phyloP scores from a whole-genome alignment of 2,329 filamentous ascomycete genomes.

The Neofusicoccum laricinum region DNA sequence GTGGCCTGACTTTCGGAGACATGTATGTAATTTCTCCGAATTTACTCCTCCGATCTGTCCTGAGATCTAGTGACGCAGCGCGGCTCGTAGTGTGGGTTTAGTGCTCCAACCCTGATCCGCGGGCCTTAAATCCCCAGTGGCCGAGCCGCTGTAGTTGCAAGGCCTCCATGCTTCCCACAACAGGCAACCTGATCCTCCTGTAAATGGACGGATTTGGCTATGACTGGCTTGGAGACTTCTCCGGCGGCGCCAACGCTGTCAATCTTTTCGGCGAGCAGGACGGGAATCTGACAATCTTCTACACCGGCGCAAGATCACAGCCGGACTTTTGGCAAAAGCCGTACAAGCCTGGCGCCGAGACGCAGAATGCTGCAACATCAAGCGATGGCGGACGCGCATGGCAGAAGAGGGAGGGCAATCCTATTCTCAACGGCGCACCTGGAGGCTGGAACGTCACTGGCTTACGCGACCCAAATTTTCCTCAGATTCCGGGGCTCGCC shows the following conservation, averaged over 20 bases:
- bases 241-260: constrained; percentile 49
- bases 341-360: constrained; percentile 46
- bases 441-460: constrained; percentile 46
- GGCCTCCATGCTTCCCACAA: background rate
- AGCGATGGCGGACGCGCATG: constrained; percentile 48
- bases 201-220: constrained; percentile 38
- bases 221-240: constrained; percentile 53
- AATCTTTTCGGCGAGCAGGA: constrained; percentile 47
- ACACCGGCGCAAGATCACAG: constrained; percentile 46
- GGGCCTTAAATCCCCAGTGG: background rate
- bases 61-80: background rate
- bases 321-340: constrained; percentile 46
- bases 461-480: constrained; percentile 38
- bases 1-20: background rate
- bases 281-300: constrained; percentile 46
- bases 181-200: background rate
- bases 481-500: constrained; percentile 43
- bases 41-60: background rate
- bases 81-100: background rate
- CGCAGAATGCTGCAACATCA: constrained; percentile 45
- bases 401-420: constrained; percentile 46
- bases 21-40: background rate
- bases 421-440: constrained; percentile 42
- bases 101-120: background rate
- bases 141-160: background rate